Base-by-base conservation (phyloP, 2,329 filamentous ascomycete genomes). In the Hymenoscyphus fraxineus region DNA sequence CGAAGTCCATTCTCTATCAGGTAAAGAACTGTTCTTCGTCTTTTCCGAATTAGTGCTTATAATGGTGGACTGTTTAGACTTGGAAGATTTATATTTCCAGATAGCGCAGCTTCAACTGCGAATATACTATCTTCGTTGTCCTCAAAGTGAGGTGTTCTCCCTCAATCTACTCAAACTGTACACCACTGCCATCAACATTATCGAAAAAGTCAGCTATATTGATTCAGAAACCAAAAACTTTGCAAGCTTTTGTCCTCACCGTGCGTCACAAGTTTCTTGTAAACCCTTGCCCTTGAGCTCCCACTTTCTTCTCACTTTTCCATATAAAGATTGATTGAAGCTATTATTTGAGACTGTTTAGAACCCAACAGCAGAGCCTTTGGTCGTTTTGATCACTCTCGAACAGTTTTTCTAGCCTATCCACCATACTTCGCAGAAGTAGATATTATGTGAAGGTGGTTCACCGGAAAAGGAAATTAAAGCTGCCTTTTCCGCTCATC, bases 111-210 rank as follows among this genome's bases (percentile, higher is more conserved):
- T 65, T 15, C 64, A 65, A 22, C 32, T 65, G 15, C 61, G 64
- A 27, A 65, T 65, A 27, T 65, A 65, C 47, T 63, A 65, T 32
- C 61, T 65, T 15, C 58, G 64, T 12, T 65, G 47, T 47, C 64
- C 61, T n/a, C 60, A 63, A 22, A 63, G 59, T 15, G 61, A 60
- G 6, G 55, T 56, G 10, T 65, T 61, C 44, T 32, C 64, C 22
- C 51, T 63, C 4, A 65, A 65, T 61, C 54, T 65, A 7, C 22
- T 58, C 3, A 65, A 65, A 38, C 32, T 65, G 54, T 65, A 65
- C 12, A 63, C 64, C 12, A 65, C 61, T n/a, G 61, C 64, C 32
- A 58, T 61, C 7, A 38, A 61, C 27, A 58, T 65, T 15, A 59
- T 65, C 27, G 58, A 63, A 13, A 57, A 54, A 38, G 56, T 60